Base-by-base conservation (phyloP, 495 filamentous ascomycete genomes). In the Cryomyces minteri region DNA sequence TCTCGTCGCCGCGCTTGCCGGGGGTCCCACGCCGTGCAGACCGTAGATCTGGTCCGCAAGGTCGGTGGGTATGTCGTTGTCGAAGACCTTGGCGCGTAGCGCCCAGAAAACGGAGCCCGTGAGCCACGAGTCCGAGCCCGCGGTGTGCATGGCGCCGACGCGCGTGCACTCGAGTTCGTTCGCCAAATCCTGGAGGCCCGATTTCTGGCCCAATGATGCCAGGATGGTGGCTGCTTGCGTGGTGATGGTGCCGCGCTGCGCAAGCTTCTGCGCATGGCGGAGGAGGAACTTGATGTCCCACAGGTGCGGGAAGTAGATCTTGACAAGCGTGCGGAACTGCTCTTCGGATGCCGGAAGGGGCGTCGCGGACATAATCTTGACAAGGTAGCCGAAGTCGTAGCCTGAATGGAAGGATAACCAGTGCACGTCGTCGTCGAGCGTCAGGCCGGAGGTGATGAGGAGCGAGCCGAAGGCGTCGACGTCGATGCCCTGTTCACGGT, bases 341-440 rank as follows among this genome's bases (percentile, higher is more conserved):
- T 74, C 71, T 58, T 96, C 90, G 51, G 88, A 83, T 45, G 84
- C 79, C 4, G 90, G 90, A 8, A 98, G 68, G 40, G 77, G 73
- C 25, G 77, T 69, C 63, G 78, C 79, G 32, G 77, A 72, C 62
- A 98, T 79, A 32, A 95, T 77, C 64, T 98, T 96, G 57, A 93
- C 84, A 41, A 96, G 65, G 56, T 96, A 95, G 34, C 85, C 90
- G 64, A 98, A 94, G 65, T 98, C 90, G 65, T 98, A 98, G 41
- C 90, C 90, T n/a, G 84, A 88, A 61, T 98, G 90, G 64, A 96
- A 96, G 14, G 85, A 92, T 32, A 98, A 80, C 90, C 90, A 98
- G 55, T 80, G 76, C 11, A 95, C 82, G 43, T 94, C 77, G 33
- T 88, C 81, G 42, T 80, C 68, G 53, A 90, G 77, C n/a, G 90